Evolutionary conservation across 495 filamentous ascomycete species (phyloP), one percentile per base, ranked within the genome.

Genomic region (Penicillium bovifimosum): DNA sequence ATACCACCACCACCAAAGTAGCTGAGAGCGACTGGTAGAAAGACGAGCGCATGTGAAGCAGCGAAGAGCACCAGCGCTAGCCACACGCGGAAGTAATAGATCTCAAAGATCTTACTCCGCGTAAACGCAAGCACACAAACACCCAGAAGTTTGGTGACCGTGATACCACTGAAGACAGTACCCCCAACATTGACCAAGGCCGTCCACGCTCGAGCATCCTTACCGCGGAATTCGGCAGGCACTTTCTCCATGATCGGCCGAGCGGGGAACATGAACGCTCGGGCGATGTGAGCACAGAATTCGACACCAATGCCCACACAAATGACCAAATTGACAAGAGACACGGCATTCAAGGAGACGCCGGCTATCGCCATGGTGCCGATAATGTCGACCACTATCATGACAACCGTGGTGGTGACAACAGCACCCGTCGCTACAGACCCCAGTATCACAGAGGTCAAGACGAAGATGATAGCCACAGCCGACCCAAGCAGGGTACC

Each of bases 61-160:
- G 90, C 95, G 54, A 95, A 89, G 17, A 90, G 56, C 33, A 97
- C 90, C 53, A 99, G 76, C 39, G 91, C 86, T 17, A 96, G 65
- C 93, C 93, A 99, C 32, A 99, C 86, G 7, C 93, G 77, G 74
- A 99, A 99, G 67, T 97, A 99, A 69, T 97, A 99, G 48, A 97
- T 88, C 76, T 97, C 95, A 63, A 99, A 99, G 66, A 99, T 97
- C 80, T 96, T 97, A 69, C 90, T 95, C 20, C 88, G 73, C 7
- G 93, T 99, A 56, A 95, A 97, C 0, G 91, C 93, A 11, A 99
- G 76, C 35, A 99, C 93, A 42, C 78, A 85, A 3, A 99, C 95
- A 1, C 93, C 93, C 8, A 99, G 71, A 1, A 96, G 72, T 67
- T 99, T 99, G 17, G 93, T 99, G 24, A 99, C 72, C 0, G 91